Conservation (phyloP, 2,329 filamentous ascomycete genomes). For the Neoascochyta sp. region DNA sequence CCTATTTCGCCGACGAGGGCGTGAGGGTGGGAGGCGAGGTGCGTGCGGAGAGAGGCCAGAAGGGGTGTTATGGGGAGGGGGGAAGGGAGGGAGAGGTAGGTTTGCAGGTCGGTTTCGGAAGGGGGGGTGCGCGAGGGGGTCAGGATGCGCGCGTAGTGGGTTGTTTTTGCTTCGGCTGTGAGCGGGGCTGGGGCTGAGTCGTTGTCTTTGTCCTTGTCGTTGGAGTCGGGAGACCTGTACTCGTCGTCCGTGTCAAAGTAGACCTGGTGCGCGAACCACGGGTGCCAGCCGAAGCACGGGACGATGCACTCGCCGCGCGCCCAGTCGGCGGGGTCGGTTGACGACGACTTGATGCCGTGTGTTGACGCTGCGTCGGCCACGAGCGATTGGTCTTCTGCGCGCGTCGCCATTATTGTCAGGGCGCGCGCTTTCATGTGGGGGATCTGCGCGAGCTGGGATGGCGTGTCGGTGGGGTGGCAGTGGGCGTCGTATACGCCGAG, state of each 20-base stretch:
- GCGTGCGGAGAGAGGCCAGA: conserved; percentile 53
- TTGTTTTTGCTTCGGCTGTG: conserved; percentile 45
- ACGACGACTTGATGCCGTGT: conserved; percentile 46
- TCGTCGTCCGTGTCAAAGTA: conserved; percentile 48
- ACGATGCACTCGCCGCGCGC: conserved; percentile 49
- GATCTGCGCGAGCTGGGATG: conserved; percentile 58
- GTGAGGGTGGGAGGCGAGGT: conserved; percentile 56
- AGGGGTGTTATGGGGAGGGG: conserved; percentile 60
- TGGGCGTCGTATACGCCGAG: conserved; percentile 72
- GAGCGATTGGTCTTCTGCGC: conserved; percentile 70
- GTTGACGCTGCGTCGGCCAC: conserved; percentile 59
- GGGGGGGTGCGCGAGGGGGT: conserved; percentile 41
- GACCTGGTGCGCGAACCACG: conserved; percentile 79
- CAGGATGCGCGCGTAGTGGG: conserved; percentile 67
- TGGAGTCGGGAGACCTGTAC: no score
- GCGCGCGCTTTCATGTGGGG: conserved; percentile 61
- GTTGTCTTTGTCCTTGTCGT: conserved; percentile 3
- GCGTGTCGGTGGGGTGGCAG: conserved; percentile 79
- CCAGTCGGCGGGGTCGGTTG: conserved; percentile 22
- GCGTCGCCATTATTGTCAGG: conserved; percentile 74
- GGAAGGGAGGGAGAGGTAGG: conserved; percentile 53
- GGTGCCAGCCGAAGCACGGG: conserved; percentile 82
- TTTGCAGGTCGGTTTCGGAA: conserved; percentile 39
- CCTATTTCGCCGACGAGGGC: conserved; percentile 76
- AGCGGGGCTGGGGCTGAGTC: conserved; percentile 47